These are phyloP conservation scores for Candolleomyces eurysporus DNA, from an alignment of 768 basidiomycete genomes.

Conservation along the genomic window DNA sequence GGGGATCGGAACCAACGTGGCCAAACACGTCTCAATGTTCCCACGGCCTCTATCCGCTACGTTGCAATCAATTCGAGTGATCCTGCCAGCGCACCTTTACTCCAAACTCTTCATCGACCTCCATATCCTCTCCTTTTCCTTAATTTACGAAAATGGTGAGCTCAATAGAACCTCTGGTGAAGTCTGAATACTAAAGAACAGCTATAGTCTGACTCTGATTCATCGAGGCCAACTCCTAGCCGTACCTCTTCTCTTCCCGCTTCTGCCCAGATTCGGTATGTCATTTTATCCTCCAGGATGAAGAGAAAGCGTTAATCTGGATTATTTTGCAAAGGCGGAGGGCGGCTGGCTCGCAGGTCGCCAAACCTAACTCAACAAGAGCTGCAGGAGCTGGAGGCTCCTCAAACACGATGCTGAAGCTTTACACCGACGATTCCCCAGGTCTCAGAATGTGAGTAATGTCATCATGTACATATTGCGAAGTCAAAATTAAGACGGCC, in stretches of 20 bases:
- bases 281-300: constrained; percentile 20
- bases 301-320: constrained; percentile 1
- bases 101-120: constrained; percentile 16
- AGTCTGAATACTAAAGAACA: not conserved
- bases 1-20: constrained; percentile 23
- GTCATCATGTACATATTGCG: not conserved
- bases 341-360: constrained; percentile 59
- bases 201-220: constrained; percentile 78
- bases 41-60: constrained; percentile 24
- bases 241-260: constrained; percentile 56
- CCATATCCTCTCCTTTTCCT: constrained; percentile 16
- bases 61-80: constrained; percentile 12
- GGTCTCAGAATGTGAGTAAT: constrained; percentile 84
- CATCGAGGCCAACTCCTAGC: constrained; percentile 45
- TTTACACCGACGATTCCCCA: constrained; percentile 98
- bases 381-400: constrained; percentile 95
- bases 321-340: constrained; percentile 52
- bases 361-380: constrained; percentile 82
- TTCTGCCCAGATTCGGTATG: constrained; percentile 80
- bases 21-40: constrained; percentile 25
- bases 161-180: not conserved
- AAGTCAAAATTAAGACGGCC: too few relatives aligned
- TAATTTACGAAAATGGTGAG: constrained; percentile 36
- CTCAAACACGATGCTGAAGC: constrained; percentile 96
- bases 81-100: constrained; percentile 30